Conservation (phyloP, 768 basidiomycete genomes). For the Pulveroboletus ravenelii region DNA sequence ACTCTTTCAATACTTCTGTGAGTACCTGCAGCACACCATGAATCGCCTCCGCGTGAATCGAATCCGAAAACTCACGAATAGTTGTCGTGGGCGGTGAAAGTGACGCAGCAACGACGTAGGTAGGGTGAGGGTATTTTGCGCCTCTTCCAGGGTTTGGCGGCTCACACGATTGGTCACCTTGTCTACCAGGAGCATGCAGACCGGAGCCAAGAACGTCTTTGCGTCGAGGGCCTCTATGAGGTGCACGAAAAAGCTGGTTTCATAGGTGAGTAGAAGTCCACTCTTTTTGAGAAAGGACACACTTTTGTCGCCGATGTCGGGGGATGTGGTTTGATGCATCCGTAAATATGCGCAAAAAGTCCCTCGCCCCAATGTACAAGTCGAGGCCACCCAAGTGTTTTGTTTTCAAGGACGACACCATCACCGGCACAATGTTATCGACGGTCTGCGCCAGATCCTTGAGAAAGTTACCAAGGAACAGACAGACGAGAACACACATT, state of each 20-base stretch:
- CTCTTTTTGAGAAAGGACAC: slow-evolving; percentile 20
- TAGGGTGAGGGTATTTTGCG: slow-evolving; percentile 53
- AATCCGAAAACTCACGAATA: slow-evolving; percentile 40
- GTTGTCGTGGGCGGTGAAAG: slow-evolving; percentile 42
- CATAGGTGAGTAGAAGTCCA: slow-evolving; percentile 1
- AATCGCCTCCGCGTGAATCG: neutral
- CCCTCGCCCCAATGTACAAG: slow-evolving; percentile 64
- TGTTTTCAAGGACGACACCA: slow-evolving; percentile 73
- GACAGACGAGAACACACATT: slow-evolving; percentile 46
- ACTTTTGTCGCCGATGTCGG: slow-evolving; percentile 88
- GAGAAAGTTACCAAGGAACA: neutral
- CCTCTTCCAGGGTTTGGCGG: slow-evolving; percentile 58
- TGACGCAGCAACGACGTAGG: slow-evolving; percentile 65
- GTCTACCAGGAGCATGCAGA: slow-evolving; percentile 82
- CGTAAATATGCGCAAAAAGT: slow-evolving; percentile 87
- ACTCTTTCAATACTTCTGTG: slow-evolving; percentile 62
- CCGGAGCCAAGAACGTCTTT: slow-evolving; percentile 72
- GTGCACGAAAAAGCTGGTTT: slow-evolving; percentile 78
- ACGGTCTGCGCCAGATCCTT: slow-evolving; percentile 58
- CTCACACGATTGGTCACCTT: slow-evolving; percentile 66
- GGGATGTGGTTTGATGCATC: slow-evolving; percentile 92
- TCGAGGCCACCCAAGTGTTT: slow-evolving; percentile 50
- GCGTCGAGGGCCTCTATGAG: slow-evolving; percentile 79
- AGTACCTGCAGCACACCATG: slow-evolving; percentile 45
- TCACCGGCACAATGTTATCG: slow-evolving; percentile 89